These are phyloP conservation scores for Harringtonia lauricola DNA, from an alignment of 2,329 filamentous ascomycete genomes.

Conservation along the genomic window DNA sequence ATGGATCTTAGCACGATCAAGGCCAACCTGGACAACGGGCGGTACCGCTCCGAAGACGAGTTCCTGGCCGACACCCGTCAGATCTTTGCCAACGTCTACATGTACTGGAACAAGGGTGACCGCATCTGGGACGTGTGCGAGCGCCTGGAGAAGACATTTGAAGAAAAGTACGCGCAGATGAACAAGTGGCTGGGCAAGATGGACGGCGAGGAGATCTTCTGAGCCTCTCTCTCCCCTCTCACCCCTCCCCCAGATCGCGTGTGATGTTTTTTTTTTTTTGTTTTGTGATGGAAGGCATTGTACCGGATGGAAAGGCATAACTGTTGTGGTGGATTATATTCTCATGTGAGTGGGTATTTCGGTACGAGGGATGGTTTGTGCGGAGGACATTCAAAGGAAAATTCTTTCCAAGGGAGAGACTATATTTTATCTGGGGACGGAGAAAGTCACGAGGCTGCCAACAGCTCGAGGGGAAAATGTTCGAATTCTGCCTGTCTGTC, in stretches of 20 bases:
- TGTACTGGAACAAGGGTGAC: constrained; percentile 47
- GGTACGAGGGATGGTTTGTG: too few species aligned
- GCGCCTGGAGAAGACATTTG: constrained; percentile 42
- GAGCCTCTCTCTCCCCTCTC: not conserved
- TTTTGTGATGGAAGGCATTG: constrained; percentile 1
- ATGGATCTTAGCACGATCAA: constrained; percentile 54
- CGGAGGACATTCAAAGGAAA: too few species aligned
- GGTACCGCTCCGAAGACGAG: constrained; percentile 40
- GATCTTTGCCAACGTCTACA: constrained; percentile 53
- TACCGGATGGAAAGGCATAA: too few species aligned
- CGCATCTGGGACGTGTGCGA: constrained; percentile 44
- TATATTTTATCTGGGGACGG: too few species aligned
- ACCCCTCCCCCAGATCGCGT: too few species aligned
- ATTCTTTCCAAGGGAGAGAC: too few species aligned
- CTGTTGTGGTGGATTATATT: too few species aligned
- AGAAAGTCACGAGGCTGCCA: too few species aligned
- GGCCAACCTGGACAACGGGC: constrained; percentile 42
- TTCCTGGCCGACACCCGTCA: constrained; percentile 48
- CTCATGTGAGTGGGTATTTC: too few species aligned
- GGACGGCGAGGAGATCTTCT: constrained; percentile 29
- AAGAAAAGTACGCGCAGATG: constrained; percentile 39
- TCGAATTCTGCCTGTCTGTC: too few species aligned
- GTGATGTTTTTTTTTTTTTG: not conserved
- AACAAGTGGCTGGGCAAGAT: constrained; percentile 48
- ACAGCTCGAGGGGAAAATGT: too few species aligned